phyloP scores from a whole-genome alignment of 352 stramenopile species.

The Pythium oligandrum region DNA sequence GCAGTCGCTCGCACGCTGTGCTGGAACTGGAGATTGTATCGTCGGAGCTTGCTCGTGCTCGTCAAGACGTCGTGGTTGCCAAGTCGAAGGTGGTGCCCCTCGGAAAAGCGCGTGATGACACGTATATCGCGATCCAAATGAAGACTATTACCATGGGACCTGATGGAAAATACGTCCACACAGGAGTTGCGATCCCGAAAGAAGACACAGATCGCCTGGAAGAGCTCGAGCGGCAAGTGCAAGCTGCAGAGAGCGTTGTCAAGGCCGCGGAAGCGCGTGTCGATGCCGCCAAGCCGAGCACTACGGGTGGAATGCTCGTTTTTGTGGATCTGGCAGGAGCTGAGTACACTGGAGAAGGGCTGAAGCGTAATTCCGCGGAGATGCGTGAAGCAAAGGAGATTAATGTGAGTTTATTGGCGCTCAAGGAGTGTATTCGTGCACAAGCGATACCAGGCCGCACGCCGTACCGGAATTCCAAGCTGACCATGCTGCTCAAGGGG shows the following conservation, averaged over 20 bases:
- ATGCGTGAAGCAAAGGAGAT: constrained; percentile 28
- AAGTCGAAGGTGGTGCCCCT: constrained; percentile 33
- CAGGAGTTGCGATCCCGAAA: constrained; percentile 4
- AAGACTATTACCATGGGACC: constrained; percentile 24
- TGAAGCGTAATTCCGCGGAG: constrained; percentile 20
- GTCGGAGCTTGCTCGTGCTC: constrained; percentile 23
- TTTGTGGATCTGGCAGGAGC: constrained; percentile 48
- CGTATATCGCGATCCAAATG: constrained; percentile 42
- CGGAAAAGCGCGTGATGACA: constrained; percentile 43
- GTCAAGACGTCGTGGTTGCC: constrained; percentile 21
- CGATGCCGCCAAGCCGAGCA: constrained; percentile 11
- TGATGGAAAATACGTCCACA: constrained; percentile 26
- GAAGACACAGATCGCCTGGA: constrained; percentile 24
- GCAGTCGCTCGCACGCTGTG: constrained; percentile 44
- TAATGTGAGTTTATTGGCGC: constrained; percentile 39
- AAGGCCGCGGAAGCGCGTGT: constrained; percentile 13
- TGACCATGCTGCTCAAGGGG: constrained; percentile 41
- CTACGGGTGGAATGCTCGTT: constrained; percentile 29
- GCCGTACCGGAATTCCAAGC: constrained; percentile 37
- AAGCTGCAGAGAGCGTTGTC: constrained; percentile 17
- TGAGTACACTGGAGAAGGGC: constrained; percentile 48
- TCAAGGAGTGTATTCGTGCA: constrained; percentile 47
- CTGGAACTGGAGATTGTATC: constrained; percentile 57
- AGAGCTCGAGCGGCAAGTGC: constrained; percentile 17
- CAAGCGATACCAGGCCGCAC: constrained; percentile 19